phyloP scores from a whole-genome alignment of 2,329 filamentous ascomycete genomes.

The Sphaerulina populicola region DNA sequence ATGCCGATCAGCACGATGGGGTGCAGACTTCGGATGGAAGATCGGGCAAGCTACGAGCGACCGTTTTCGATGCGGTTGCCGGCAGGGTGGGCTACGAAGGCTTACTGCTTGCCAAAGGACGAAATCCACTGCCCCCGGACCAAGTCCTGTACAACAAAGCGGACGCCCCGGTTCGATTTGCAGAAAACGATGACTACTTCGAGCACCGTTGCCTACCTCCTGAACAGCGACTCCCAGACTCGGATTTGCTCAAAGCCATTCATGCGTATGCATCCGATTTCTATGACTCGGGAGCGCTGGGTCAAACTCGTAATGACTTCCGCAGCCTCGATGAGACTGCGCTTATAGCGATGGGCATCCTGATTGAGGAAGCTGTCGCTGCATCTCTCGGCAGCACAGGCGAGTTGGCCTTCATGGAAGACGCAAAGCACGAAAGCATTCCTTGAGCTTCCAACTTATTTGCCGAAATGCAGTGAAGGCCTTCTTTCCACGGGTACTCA shows the following conservation, averaged over 20 bases:
- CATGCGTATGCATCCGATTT: conserved; percentile 61
- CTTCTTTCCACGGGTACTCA: too few species aligned
- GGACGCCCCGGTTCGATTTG: conserved; percentile 58
- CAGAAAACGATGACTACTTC: conserved; percentile 64
- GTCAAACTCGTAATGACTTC: conserved; percentile 34
- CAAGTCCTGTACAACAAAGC: conserved; percentile 60
- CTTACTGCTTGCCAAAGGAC: conserved; percentile 36
- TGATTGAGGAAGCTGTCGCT: conserved; percentile 62
- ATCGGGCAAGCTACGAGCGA: conserved; percentile 29
- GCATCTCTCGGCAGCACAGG: conserved; percentile 56
- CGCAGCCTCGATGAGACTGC: conserved; percentile 70
- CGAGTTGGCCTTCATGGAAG: conserved; percentile 63
- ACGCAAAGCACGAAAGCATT: neutral
- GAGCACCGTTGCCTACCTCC: conserved; percentile 50
- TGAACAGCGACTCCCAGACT: conserved; percentile 52
- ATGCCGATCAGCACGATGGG: neutral
- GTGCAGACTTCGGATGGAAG: conserved; percentile 3
- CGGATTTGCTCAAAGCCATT: conserved; percentile 60
- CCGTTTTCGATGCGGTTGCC: conserved; percentile 65
- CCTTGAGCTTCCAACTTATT: neutral
- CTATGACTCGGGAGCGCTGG: conserved; percentile 42
- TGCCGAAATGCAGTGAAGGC: neutral
- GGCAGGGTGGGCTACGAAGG: conserved; percentile 43
- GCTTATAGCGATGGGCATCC: conserved; percentile 63
- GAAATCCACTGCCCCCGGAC: conserved; percentile 51